Conservation (phyloP, 2,329 filamentous ascomycete species). For the Colletotrichum abscissum region DNA sequence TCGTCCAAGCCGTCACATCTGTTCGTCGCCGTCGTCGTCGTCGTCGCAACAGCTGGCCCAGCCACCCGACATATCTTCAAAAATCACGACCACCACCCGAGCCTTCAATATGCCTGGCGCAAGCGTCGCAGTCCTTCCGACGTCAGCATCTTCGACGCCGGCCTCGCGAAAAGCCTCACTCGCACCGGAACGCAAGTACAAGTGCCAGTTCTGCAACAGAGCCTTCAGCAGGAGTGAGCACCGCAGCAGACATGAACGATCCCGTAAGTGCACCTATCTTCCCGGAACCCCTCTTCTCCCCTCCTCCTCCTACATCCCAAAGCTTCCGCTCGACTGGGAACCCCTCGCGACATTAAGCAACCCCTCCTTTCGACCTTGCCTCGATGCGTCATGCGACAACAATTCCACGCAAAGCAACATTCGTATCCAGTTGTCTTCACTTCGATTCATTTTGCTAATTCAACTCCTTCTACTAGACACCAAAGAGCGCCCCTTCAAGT, state of each 20-base stretch:
- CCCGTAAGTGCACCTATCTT: constrained; percentile 77
- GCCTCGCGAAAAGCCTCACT: constrained; percentile 80
- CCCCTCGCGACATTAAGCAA: constrained; percentile 11
- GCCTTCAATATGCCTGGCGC: constrained; percentile 75
- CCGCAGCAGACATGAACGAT: constrained; percentile 95
- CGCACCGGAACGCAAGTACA: constrained; percentile 97
- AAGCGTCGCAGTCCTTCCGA: constrained; percentile 72
- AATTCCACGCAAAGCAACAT: not conserved
- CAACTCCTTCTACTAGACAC: constrained; percentile 73
- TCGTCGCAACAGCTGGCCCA: constrained; percentile 33
- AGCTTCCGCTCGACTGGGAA: constrained; percentile 23
- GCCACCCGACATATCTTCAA: constrained; percentile 35
- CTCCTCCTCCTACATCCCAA: constrained; percentile 20
- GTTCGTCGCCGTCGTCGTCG: constrained; percentile 41
- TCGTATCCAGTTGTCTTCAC: not conserved
- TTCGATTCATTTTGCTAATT: constrained; percentile 39
- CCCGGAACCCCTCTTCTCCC: constrained; percentile 25
- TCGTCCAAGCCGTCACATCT: constrained; percentile 38
- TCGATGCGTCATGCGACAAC: not conserved
- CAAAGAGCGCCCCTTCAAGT: constrained; percentile 99
- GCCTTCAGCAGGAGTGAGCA: constrained; percentile 98
- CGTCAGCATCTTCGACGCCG: constrained; percentile 75
- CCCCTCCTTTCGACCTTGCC: constrained; percentile 14
- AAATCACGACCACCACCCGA: constrained; percentile 45
- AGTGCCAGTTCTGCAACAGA: constrained; percentile 98